Conservation (phyloP, 2,329 filamentous ascomycete genomes). For the Ophiostoma ips region DNA sequence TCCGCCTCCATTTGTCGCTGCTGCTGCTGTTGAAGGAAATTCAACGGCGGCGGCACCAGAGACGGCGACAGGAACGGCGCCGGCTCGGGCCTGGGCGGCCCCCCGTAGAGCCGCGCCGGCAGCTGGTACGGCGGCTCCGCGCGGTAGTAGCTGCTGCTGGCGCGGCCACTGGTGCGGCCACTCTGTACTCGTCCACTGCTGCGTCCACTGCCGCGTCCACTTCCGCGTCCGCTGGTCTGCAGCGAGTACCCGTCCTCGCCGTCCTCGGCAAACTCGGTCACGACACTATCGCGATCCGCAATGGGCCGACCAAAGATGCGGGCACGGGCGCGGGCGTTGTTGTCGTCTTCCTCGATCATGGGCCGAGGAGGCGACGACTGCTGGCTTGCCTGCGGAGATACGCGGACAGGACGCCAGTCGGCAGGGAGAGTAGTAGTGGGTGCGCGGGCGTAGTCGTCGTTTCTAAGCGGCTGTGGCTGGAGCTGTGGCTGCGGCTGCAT, state of each 20-base stretch:
- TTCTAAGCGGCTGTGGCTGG: background rate
- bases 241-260: slow-evolving; percentile 19
- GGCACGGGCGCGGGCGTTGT: background rate
- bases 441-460: background rate
- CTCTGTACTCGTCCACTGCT: too few species aligned
- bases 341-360: background rate
- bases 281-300: slow-evolving; percentile 26
- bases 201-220: background rate
- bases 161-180: too few species aligned
- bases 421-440: background rate
- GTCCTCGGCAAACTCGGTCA: slow-evolving; percentile 41
- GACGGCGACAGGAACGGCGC: slow-evolving; percentile 5
- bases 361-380: too few species aligned
- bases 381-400: background rate
- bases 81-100: too few species aligned
- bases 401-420: background rate
- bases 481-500: too few species aligned
- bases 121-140: too few species aligned
- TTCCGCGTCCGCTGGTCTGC: background rate
- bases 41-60: slow-evolving; percentile 1
- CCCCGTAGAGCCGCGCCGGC: too few species aligned
- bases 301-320: background rate
- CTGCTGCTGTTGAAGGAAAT: too few species aligned
- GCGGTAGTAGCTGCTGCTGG: too few species aligned
- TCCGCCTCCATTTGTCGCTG: too few species aligned